Evolutionary conservation across 176 grass and related monocot genomes (phyloP).

Genomic region (Aegilops bicornis): DNA sequence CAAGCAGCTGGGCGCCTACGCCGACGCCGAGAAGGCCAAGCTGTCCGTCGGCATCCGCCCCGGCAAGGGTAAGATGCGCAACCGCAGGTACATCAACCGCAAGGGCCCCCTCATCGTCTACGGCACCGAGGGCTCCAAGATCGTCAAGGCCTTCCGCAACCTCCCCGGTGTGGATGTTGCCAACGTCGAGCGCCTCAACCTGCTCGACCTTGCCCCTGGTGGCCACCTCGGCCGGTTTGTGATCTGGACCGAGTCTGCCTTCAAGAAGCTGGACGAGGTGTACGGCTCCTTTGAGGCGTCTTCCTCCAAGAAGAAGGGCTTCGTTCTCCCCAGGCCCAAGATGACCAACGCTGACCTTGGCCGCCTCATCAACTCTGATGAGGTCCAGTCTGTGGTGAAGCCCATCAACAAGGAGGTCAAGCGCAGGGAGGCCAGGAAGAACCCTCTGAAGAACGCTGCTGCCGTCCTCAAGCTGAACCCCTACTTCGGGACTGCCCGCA

Average conservation of each 20-base stretch:
- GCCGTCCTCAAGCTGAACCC: conserved; percentile 82
- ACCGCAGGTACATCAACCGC: conserved; percentile 80
- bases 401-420: conserved; percentile 83
- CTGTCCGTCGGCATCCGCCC: conserved; percentile 65
- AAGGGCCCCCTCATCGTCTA: conserved; percentile 85
- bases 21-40: conserved; percentile 88
- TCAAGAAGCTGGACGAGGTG: conserved; percentile 84
- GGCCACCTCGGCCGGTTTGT: conserved; percentile 83
- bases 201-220: conserved; percentile 82
- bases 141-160: conserved; percentile 89
- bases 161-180: conserved; percentile 76
- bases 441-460: conserved; percentile 72
- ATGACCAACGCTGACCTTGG: conserved; percentile 75
- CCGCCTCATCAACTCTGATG: conserved; percentile 87
- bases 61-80: conserved; percentile 76
- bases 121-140: conserved; percentile 80
- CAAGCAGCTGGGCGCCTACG: conserved; percentile 68
- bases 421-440: conserved; percentile 68
- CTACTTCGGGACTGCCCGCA: conserved; percentile 65
- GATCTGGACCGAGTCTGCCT: conserved; percentile 87
- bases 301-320: conserved; percentile 77
- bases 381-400: conserved; percentile 83
- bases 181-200: conserved; percentile 84
- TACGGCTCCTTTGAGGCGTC: conserved; percentile 66
- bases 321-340: conserved; percentile 75